Evolutionary conservation across 2,329 filamentous ascomycete genomes (phyloP).

Genomic region (Trichoderma sp.): DNA sequence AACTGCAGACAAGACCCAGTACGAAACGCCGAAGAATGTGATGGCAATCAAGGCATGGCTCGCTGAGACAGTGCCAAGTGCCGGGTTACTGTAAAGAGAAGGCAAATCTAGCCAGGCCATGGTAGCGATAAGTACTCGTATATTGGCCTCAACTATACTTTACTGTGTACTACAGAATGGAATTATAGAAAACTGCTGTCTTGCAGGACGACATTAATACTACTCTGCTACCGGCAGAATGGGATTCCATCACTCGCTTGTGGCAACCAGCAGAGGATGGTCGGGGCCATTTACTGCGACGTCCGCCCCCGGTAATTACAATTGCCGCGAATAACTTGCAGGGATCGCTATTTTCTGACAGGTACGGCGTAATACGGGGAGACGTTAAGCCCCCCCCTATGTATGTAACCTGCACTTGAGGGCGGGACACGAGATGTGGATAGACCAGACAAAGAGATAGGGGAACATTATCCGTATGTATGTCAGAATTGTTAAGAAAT

Average conservation of each 20-base stretch:
- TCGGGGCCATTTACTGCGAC: neutral
- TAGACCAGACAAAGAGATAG: neutral
- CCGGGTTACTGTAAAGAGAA: neutral
- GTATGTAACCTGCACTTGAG: neutral
- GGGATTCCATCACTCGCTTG: neutral
- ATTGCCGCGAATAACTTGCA: neutral
- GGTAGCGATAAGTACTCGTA: neutral
- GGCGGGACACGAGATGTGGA: neutral
- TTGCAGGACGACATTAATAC: neutral
- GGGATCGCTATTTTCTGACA: neutral
- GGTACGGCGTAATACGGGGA: neutral
- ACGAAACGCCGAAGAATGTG: neutral
- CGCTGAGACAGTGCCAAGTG: neutral
- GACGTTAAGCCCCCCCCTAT: neutral
- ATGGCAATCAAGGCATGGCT: neutral
- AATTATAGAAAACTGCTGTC: neutral
- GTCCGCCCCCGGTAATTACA: neutral
- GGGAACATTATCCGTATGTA: neutral
- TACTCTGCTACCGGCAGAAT: neutral
- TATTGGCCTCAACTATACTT: neutral
- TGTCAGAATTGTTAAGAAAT: neutral
- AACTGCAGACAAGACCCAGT: neutral
- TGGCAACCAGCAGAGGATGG: neutral
- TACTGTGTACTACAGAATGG: neutral
- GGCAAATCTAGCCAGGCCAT: neutral